Base-by-base conservation (phyloP, 257 asterid genomes). In the Solanum piurae region DNA sequence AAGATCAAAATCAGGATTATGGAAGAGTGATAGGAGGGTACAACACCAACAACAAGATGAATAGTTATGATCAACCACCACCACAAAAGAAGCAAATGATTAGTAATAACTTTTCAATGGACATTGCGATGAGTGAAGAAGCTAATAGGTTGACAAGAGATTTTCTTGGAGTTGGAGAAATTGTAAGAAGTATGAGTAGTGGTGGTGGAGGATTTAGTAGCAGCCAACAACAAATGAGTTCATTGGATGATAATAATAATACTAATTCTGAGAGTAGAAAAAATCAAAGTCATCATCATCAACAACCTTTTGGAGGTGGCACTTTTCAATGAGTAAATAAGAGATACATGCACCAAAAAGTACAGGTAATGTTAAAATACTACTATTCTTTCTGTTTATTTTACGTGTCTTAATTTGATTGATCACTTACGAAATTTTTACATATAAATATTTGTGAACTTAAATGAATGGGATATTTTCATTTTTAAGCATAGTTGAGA, bases 161-260 rank as follows among this genome's bases (percentile, higher is more conserved):
- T 25, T 95, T 95, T 90, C 98, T 95, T 49, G 98, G 98, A 16
- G 97, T 95, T 14, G 95, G 98, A 3, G 95, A 93, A 93, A 91
- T 94, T 0, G 93, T 95, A 88, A 91, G 95, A 87, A 90, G 89
- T 46, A 90, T 93, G 46, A 90, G 89, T 68, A 88, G 52, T 74
- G 83, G 74, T 68, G 90, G 79, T 3, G 79, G 89, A 6, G 88
- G 90, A 25, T 88, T 77, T 7, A 44, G 84, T 8, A 38, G 36
- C 29, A 88, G 79, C 60, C 86, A 46, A 69, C 91, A 90, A 1
- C 84, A 76, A 80, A 52, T 89, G 83, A 42, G 88, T 71, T 73
- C 94, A 6, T 13, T 90, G 92, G 95, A 66, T 66, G 29, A 66
- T 11, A 52, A 52, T 49, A 58, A 91, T 87, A 25, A 69, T 69